A percentile compares a stretch with the other conserved stretches of the same genome.
These are phyloP conservation scores for Fusarium sororula DNA, from an alignment of 2,329 filamentous ascomycete species.

Conservation along the genomic window DNA sequence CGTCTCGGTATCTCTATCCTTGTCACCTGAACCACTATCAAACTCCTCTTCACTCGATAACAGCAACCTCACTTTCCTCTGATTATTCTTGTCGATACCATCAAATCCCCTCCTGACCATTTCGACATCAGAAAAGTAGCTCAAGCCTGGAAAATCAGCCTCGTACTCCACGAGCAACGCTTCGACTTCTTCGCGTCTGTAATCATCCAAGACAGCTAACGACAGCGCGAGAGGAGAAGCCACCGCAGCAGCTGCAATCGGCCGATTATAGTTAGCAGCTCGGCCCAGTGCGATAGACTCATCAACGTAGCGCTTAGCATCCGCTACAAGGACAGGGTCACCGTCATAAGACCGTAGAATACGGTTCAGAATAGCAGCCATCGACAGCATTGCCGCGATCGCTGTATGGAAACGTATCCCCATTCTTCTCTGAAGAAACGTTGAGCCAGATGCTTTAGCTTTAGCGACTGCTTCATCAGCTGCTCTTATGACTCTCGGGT, in stretches of 20 bases:
- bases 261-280: not conserved
- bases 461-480: not conserved
- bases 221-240: not conserved
- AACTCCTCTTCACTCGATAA: too few species aligned
- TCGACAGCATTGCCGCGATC: not conserved
- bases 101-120: not conserved
- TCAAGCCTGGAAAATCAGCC: not conserved
- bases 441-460: not conserved
- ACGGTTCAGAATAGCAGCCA: not conserved
- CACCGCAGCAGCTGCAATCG: not conserved
- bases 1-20: not conserved
- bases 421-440: not conserved
- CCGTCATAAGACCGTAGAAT: not conserved
- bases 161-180: not conserved
- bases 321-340: not conserved
- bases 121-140: not conserved
- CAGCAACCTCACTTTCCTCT: accelerated
- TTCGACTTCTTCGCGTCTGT: not conserved
- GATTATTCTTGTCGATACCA: not conserved
- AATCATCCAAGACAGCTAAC: not conserved
- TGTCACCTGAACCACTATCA: accelerated
- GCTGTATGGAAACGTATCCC: conserved; percentile 3
- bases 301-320: not conserved
- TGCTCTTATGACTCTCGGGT: not conserved
- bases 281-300: not conserved